Percentiles rank a stretch among this genome's conserved stretches.
These are phyloP conservation scores for Myochromella boudieri DNA, from an alignment of 768 basidiomycete genomes.

Conservation along the genomic window DNA sequence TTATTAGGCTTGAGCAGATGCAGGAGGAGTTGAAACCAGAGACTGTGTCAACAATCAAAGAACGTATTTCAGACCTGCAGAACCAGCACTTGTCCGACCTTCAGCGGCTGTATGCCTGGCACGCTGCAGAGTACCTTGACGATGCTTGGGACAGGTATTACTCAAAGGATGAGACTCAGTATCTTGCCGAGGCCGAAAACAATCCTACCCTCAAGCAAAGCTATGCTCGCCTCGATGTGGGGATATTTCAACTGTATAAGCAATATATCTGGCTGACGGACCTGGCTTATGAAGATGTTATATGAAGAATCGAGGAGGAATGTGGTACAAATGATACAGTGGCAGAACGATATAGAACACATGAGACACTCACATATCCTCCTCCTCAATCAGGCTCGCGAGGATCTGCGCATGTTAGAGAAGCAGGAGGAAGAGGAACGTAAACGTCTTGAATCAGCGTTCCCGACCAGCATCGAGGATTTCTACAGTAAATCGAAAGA, in stretches of 20 bases:
- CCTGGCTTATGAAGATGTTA: conserved; percentile 22
- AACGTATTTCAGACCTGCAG: conserved; percentile 26
- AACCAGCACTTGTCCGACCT: conserved; percentile 35
- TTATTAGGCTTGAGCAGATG: conserved; percentile 35
- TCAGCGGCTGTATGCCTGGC: conserved; percentile 33
- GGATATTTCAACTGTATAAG: neutral
- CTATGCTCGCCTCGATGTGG: conserved; percentile 25
- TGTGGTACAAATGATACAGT: conserved; percentile 18
- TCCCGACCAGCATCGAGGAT: conserved; percentile 34
- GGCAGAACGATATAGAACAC: conserved; percentile 28
- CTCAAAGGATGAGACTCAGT: conserved; percentile 28
- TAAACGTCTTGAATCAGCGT: conserved; percentile 25
- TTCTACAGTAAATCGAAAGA: conserved; percentile 38
- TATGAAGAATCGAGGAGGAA: conserved; percentile 23
- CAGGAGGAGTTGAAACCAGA: conserved; percentile 29
- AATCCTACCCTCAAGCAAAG: conserved; percentile 15
- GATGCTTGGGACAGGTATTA: conserved; percentile 33
- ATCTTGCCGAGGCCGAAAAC: conserved; percentile 20
- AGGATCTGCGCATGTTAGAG: conserved; percentile 17
- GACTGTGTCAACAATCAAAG: conserved; percentile 22
- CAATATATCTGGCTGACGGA: neutral
- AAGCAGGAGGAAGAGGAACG: conserved; percentile 23
- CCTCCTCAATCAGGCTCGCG: conserved; percentile 21
- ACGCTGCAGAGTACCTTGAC: conserved; percentile 34
- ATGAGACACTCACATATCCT: conserved; percentile 31